These are phyloP conservation scores for Daldinia sp. DNA, from an alignment of 2,329 filamentous ascomycete genomes.

Conservation along the genomic window DNA sequence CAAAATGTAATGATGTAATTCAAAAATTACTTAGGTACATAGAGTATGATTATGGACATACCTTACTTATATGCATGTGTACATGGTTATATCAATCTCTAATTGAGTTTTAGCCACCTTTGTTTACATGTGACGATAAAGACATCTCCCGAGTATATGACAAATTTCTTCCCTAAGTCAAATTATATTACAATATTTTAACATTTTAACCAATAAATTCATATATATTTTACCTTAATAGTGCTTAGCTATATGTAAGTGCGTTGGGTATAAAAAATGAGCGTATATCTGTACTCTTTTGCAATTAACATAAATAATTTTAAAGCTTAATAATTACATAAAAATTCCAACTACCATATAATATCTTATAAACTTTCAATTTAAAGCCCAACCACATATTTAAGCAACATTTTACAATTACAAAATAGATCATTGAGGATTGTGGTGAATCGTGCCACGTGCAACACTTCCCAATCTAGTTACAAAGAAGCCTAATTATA, in stretches of 20 bases:
- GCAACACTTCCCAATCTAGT: constrained; percentile 26
- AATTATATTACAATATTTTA: neutral
- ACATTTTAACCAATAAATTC: neutral
- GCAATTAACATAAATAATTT: neutral
- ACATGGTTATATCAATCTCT: neutral
- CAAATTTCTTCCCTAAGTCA: neutral
- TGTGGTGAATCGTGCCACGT: constrained; percentile 32
- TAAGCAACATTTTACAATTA: constrained; percentile 1
- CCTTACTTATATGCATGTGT: neutral
- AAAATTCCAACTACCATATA: neutral
- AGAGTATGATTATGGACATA: no score
- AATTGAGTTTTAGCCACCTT: neutral
- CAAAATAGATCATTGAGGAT: neutral
- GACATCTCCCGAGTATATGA: neutral
- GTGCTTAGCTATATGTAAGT: no score
- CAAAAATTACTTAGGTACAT: constrained; percentile 2
- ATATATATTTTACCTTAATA: no score
- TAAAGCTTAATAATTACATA: neutral
- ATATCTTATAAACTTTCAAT: neutral
- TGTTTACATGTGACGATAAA: constrained; percentile 23
- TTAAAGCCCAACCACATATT: constrained; percentile 27
- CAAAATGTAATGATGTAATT: constrained; percentile 6
- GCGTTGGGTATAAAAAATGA: neutral
- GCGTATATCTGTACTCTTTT: neutral
- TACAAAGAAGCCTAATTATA: constrained; percentile 4